Percentiles rank a stretch among this genome's conserved stretches.
These are phyloP conservation scores for Geotrichum fermentans DNA, from an alignment of 1,139 yeast genomes.

Conservation along the genomic window DNA sequence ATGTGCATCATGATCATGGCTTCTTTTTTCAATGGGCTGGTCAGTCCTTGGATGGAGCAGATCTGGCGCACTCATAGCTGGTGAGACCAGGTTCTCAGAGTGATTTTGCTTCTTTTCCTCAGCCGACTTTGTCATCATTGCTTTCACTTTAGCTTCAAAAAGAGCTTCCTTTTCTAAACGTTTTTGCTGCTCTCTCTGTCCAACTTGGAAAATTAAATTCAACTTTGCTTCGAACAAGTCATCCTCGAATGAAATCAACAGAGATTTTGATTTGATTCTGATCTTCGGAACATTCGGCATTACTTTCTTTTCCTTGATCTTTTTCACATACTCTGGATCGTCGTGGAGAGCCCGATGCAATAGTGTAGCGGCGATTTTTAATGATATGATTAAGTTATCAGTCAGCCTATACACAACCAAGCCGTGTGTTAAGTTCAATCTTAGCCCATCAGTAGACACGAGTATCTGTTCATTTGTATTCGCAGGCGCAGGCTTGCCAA, in stretches of 20 bases:
- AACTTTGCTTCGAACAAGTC: conserved; percentile 84
- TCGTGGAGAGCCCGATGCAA: conserved; percentile 47
- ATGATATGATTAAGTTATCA: conserved; percentile 59
- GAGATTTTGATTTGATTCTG: conserved; percentile 45
- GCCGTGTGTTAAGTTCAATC: conserved; percentile 52
- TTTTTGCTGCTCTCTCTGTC: conserved; percentile 62
- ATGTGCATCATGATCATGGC: not conserved
- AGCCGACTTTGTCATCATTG: conserved; percentile 25
- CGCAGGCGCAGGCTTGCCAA: conserved; percentile 12
- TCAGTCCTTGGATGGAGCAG: no score
- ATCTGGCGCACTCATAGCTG: not conserved
- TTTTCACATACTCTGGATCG: conserved; percentile 38
- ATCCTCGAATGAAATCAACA: conserved; percentile 59
- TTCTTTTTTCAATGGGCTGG: not conserved
- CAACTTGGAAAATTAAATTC: conserved; percentile 70
- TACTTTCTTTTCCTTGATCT: conserved; percentile 36
- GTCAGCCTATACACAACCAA: conserved; percentile 61
- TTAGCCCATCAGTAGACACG: conserved; percentile 35
- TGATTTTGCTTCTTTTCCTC: conserved; percentile 5
- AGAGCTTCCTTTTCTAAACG: conserved; percentile 54
- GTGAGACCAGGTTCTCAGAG: no score
- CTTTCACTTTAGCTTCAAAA: conserved; percentile 45
- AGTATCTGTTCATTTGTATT: conserved; percentile 24
- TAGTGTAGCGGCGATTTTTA: conserved; percentile 57
- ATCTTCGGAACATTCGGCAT: conserved; percentile 49